Evolutionary conservation across 116 monocot species (phyloP).

Genomic region (Phalaenopsis hybrid): DNA sequence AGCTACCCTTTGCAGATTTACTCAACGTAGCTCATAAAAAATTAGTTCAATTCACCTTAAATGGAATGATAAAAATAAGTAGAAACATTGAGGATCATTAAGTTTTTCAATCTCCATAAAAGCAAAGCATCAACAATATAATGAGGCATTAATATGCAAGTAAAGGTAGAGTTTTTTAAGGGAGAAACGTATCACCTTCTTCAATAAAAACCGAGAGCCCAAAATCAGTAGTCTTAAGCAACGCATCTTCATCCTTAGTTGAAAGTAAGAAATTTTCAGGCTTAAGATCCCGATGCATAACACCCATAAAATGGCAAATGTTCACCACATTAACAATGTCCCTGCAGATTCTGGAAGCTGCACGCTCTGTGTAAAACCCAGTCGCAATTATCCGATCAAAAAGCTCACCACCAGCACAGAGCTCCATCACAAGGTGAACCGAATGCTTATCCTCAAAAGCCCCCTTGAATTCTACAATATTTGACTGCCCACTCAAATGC

Average conservation of each 20-base stretch:
- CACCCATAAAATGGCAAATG: slow-evolving; percentile 31
- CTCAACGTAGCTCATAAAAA: not conserved
- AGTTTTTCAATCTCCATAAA: not conserved
- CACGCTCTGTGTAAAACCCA: slow-evolving; percentile 25
- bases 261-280: slow-evolving; percentile 30
- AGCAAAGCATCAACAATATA: not conserved
- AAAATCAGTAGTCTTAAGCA: slow-evolving; percentile 30
- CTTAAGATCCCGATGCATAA: slow-evolving; percentile 29
- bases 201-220: slow-evolving; percentile 28
- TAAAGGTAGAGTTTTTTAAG: not conserved
- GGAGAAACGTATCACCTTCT: slow-evolving; percentile 13
- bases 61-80: not conserved
- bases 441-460: slow-evolving; percentile 21
- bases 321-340: slow-evolving; percentile 28
- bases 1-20: not conserved
- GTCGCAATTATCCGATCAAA: slow-evolving; percentile 29
- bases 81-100: not conserved
- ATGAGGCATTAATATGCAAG: not conserved
- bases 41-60: not conserved
- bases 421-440: slow-evolving; percentile 24
- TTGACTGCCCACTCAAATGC: slow-evolving; percentile 25
- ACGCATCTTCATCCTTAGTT: slow-evolving; percentile 15
- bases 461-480: slow-evolving; percentile 29
- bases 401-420: slow-evolving; percentile 27
- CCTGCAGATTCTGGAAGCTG: slow-evolving; percentile 20